Base-by-base conservation (phyloP, 83 land plant species). In the Thuja plicata region DNA sequence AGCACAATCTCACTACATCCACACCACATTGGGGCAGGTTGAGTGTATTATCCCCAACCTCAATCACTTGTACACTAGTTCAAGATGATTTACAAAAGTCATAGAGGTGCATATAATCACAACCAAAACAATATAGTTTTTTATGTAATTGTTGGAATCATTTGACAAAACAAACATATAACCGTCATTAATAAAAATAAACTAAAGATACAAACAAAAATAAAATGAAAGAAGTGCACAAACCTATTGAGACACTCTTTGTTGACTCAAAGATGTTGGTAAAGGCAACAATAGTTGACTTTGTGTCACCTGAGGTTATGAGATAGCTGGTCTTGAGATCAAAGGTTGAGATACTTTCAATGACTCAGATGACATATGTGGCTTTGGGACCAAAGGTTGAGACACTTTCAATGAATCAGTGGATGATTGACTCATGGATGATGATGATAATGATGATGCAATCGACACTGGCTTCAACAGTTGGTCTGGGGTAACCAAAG, bases 211-310 rank as follows among this genome's bases (percentile, higher is more conserved):
- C 11, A 21, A 81, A 43, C 50, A 81, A 41, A 7, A 40, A 80
- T 41, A n/a, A 13, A 41, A 11, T 21, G 41, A 80, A 40, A 41
- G 43, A 40, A 43, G 38, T 76, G 66, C 50, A 88, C 88, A 87
- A 35, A 88, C 88, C 84, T 45, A 85, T 60, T 55, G 85, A 79
- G 74, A 54, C 27, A 46, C 90, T 78, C 71, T 91, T 45, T 89
- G 89, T 15, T 89, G 89, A 73, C 85, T 62, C 27, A 90, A 76
- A 45, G 89, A 48, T 17, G 89, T 48, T 5, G 89, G 93, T 79
- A 92, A 76, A 48, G 93, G 93, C 60, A 92, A 84, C 87, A 92
- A 79, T 24, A 91, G 93, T 54, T 88, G 91, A 88, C 35, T 77
- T 87, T 89, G 50, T 46, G 52, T 34, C 34, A 35, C 43, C 41